Evolutionary conservation across 352 stramenopile species (phyloP), one percentile per base, ranked within the genome.

Genomic region (Phytophthora pinifolia): DNA sequence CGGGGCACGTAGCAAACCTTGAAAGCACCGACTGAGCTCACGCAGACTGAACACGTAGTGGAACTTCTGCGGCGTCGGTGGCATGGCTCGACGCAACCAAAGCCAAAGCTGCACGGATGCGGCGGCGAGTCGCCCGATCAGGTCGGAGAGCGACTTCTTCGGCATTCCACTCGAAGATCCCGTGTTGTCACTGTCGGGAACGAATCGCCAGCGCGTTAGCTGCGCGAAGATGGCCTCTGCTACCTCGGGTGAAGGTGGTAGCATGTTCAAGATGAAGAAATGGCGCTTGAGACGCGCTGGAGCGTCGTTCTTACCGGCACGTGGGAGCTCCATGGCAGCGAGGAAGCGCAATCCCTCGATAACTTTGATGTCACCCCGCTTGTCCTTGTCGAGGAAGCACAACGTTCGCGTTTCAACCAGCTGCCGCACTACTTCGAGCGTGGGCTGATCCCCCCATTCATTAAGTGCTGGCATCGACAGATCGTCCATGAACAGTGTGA

Each of bases 281-380:
- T 96, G 88, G 1, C 88, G 72, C 54, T 96, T 97, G 15, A 97
- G 72, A 1, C 90, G 73, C 59, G 92, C 93, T 22, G 90, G 88
- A 18, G 96, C 86, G 53, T 97, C 87, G 50, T 96, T 89, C 41
- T 80, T 88, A 1, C 79, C 83, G 1, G 70, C 73, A 14, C 59
- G 70, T 0, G 79, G 75, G 6, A 88, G 76, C 0, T 60, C 60
- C 81, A 90, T 90, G 2, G 79, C 76, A 3, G 74, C 80, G 1
- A 94, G 29, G 46, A 86, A 90, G 5, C 63, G 67, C 18, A 92
- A 44, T 9, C 88, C 81, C 35, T 92, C 80, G 36, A 91, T 81
- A 8, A 70, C 57, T 50, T 91, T 92, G 31, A 90, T 76, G 47
- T 94, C 80, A 2, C 84, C 84, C 12, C 80, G 74, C 64, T 92